Percentiles rank a stretch among this genome's conserved stretches.
Evolutionary conservation across 2,329 filamentous ascomycete genomes (phyloP).

Genomic region (Phaeosphaeriaceae sp.): DNA sequence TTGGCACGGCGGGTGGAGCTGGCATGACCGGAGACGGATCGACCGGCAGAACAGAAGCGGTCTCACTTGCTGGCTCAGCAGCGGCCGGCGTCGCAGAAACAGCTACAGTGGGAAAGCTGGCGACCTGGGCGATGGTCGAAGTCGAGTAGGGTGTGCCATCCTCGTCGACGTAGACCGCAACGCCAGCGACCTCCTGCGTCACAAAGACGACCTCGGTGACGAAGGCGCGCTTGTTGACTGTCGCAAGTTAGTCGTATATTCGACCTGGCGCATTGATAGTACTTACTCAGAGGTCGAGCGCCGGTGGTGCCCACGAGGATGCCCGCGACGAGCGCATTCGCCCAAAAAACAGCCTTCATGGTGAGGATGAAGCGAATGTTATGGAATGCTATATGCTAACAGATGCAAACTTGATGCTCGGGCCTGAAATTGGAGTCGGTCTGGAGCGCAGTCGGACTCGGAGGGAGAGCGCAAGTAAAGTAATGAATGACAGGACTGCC

Average conservation of each 20-base stretch:
- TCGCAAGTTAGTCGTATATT: slow-evolving; percentile 8
- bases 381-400: slow-evolving; percentile 35
- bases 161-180: slow-evolving; percentile 43
- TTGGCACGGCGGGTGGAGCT: background rate
- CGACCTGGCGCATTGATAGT: background rate
- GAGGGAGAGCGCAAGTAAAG: slow-evolving; percentile 7
- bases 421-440: slow-evolving; percentile 7
- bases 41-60: slow-evolving; percentile 12
- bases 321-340: slow-evolving; percentile 42
- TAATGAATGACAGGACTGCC: slow-evolving; percentile 34
- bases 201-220: slow-evolving; percentile 42
- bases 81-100: slow-evolving; percentile 13
- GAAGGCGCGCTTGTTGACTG: slow-evolving; percentile 41
- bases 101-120: slow-evolving; percentile 15
- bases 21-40: slow-evolving; percentile 9
- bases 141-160: slow-evolving; percentile 38
- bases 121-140: slow-evolving; percentile 20
- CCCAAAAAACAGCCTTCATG: slow-evolving; percentile 57
- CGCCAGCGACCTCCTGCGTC: slow-evolving; percentile 39
- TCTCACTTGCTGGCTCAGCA: slow-evolving; percentile 10
- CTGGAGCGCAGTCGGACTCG: background rate
- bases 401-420: slow-evolving; percentile 24
- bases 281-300: slow-evolving; percentile 53
- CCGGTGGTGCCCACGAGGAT: slow-evolving; percentile 52
- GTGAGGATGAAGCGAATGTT: slow-evolving; percentile 38